Evolutionary conservation across 345 rosid genomes (phyloP).

Genomic region (Rhodamnia rubescens): DNA sequence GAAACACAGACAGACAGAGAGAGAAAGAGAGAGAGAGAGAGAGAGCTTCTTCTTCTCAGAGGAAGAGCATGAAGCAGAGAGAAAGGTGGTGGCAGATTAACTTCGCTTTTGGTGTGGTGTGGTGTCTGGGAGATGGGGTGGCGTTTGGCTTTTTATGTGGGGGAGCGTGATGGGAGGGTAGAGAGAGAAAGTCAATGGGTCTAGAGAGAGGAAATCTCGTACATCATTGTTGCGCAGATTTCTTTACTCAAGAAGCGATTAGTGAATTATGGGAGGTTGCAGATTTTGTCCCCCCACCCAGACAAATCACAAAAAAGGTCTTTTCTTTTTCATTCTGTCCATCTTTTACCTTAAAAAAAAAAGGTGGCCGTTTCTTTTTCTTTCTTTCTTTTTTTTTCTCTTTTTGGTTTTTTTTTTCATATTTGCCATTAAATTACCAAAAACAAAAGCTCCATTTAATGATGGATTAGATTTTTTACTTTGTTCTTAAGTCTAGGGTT

Average conservation of each 20-base stretch:
- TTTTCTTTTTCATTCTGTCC: no score
- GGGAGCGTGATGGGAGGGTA: background rate
- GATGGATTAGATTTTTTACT: no score
- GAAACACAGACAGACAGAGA: background rate
- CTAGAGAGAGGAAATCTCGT: background rate
- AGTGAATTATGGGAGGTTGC: background rate
- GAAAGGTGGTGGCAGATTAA: background rate
- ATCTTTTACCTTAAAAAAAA: background rate
- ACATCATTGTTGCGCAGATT: background rate
- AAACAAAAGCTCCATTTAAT: no score
- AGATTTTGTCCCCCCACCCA: background rate
- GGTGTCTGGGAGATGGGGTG: background rate
- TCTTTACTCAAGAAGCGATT: background rate
- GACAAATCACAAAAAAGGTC: background rate
- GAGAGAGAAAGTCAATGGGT: background rate
- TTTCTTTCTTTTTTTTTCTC: no score
- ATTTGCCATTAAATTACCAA: no score
- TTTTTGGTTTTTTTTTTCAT: no score
- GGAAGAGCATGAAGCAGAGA: background rate
- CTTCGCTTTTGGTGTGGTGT: background rate
- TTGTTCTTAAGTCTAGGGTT: no score
- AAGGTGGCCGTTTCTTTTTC: no score
- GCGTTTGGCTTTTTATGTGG: background rate
- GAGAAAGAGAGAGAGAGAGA: background rate
- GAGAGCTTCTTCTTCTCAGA: background rate